These are phyloP conservation scores for Collybia mongolica DNA, from an alignment of 768 basidiomycete genomes.

Conservation along the genomic window DNA sequence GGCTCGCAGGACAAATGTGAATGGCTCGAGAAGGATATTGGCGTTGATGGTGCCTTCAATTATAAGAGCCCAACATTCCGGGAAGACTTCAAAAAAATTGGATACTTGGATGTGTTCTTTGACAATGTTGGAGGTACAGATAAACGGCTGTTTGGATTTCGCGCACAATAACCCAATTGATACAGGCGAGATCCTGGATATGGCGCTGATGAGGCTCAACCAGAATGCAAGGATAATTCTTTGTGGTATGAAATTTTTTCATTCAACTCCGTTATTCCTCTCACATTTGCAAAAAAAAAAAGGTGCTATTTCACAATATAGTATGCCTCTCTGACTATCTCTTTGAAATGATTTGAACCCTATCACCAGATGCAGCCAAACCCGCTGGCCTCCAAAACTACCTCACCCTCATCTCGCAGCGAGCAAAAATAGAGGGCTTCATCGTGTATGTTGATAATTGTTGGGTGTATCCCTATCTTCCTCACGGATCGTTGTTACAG, in stretches of 20 bases:
- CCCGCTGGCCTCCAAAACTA: slow-evolving; percentile 72
- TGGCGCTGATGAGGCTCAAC: slow-evolving; percentile 73
- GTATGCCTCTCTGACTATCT: slow-evolving; percentile 33
- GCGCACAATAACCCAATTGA: slow-evolving; percentile 13
- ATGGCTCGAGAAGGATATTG: slow-evolving; percentile 83
- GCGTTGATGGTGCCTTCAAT: slow-evolving; percentile 80
- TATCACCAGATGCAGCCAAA: slow-evolving; percentile 45
- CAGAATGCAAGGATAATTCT: slow-evolving; percentile 74
- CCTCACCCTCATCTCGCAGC: slow-evolving; percentile 66
- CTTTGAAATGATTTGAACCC: not conserved
- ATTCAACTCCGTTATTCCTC: slow-evolving; percentile 1
- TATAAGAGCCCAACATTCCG: slow-evolving; percentile 80
- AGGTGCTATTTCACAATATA: slow-evolving; percentile 88
- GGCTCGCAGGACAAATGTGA: slow-evolving; percentile 81
- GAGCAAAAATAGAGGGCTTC: slow-evolving; percentile 84
- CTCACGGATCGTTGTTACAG: slow-evolving; percentile 31
- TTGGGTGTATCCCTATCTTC: not conserved
- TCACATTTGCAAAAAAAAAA: not conserved
- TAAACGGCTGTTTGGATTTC: not conserved
- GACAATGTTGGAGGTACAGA: slow-evolving; percentile 70
- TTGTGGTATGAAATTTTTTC: slow-evolving; percentile 59
- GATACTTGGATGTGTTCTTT: slow-evolving; percentile 82
- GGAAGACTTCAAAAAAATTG: slow-evolving; percentile 71
- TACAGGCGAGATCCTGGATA: slow-evolving; percentile 76
- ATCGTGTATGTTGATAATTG: slow-evolving; percentile 52